Percentiles rank a stretch among this genome's conserved stretches.
These are phyloP conservation scores for Syzygium grande DNA, from an alignment of 345 rosid species.

Conservation along the genomic window DNA sequence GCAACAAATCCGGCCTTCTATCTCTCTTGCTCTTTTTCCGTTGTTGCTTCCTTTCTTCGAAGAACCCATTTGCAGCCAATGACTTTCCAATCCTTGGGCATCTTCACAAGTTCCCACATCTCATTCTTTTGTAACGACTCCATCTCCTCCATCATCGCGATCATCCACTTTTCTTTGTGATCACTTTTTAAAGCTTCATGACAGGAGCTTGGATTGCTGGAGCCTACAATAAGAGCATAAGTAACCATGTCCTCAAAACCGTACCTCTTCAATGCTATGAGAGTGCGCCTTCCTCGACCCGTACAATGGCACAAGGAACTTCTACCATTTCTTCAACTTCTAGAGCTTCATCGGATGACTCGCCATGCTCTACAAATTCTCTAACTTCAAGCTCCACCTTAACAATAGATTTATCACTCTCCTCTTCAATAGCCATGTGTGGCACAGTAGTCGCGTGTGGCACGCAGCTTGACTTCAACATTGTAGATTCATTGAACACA, in stretches of 20 bases:
- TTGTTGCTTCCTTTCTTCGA: not conserved
- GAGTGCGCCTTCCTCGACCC: not conserved
- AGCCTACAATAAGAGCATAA: not conserved
- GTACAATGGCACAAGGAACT: not conserved
- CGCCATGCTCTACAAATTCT: not conserved
- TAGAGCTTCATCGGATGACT: not conserved
- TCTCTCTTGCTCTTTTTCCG: not conserved
- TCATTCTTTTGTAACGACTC: not conserved
- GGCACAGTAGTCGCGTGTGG: rapidly evolving
- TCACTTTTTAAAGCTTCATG: not conserved
- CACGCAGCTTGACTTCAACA: not conserved
- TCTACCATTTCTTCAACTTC: not conserved
- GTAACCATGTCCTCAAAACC: not conserved
- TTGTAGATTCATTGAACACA: not conserved
- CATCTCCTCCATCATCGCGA: not conserved
- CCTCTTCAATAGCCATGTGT: not conserved
- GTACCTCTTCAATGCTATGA: not conserved
- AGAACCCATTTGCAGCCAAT: not conserved
- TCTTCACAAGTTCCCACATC: not conserved
- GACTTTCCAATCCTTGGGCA: not conserved
- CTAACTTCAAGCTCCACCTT: not conserved
- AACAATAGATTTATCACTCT: not conserved
- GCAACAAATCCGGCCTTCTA: not conserved
- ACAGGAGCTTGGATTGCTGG: not conserved
- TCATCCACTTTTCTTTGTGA: not conserved